Percentiles rank a stretch among this genome's conserved stretches.
Conservation (phyloP, 2,329 filamentous ascomycete genomes). For the Aspergillus ochraceoroseus region DNA sequence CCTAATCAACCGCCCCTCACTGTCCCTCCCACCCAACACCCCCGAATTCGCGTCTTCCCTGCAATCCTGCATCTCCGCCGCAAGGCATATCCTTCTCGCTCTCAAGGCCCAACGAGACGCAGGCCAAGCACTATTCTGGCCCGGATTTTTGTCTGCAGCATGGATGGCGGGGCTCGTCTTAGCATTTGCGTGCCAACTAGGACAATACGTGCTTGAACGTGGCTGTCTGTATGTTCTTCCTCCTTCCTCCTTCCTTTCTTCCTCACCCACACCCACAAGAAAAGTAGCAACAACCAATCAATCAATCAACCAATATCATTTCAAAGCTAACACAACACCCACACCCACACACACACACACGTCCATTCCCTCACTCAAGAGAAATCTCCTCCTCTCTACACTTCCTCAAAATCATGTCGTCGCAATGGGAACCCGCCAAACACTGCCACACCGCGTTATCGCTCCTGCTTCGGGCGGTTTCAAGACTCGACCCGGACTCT, state of each 20-base stretch:
- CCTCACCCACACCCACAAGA: not conserved
- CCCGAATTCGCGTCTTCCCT: conserved; percentile 41
- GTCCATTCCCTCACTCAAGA: no score
- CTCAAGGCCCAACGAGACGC: conserved; percentile 32
- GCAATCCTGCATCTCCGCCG: conserved; percentile 41
- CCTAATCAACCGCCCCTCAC: conserved; percentile 38
- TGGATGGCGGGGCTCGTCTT: conserved; percentile 43
- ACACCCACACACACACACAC: no score
- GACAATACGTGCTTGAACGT: conserved; percentile 36
- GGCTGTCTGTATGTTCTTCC: conserved; percentile 29
- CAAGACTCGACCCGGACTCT: not conserved
- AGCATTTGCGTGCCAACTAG: conserved; percentile 41
- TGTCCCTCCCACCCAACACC: conserved; percentile 37
- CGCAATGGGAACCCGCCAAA: conserved; percentile 40
- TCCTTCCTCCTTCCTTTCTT: not conserved
- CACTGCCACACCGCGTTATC: conserved; percentile 38
- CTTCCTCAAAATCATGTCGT: conserved; percentile 35
- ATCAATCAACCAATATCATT: no score
- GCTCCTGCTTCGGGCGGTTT: conserved; percentile 33
- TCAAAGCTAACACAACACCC: no score
- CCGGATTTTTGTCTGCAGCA: conserved; percentile 38
- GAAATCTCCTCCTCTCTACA: conserved; percentile 35
- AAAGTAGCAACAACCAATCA: not conserved
- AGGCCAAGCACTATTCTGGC: conserved; percentile 38
- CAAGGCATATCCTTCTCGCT: conserved; percentile 37